A percentile compares a stretch with the other conserved stretches of the same genome.
phyloP scores from a whole-genome alignment of 257 asterid genomes.

The Hygrophila difformis region DNA sequence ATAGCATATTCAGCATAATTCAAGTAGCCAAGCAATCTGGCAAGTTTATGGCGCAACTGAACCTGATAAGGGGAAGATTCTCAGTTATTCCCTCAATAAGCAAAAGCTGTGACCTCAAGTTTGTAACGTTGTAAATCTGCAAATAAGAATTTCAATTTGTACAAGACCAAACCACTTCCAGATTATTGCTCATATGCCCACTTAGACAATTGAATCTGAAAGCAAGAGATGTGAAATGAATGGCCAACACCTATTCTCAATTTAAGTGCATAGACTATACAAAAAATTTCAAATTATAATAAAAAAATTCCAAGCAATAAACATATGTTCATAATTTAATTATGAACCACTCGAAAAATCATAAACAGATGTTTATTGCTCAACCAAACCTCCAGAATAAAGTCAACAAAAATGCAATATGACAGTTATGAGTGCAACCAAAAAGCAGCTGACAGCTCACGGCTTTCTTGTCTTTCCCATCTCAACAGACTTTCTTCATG shows the following conservation, averaged over 20 bases:
- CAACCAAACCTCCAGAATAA: background rate
- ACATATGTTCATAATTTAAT: too few species aligned
- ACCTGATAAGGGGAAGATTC: slow-evolving; percentile 38
- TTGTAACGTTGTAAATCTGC: too few species aligned
- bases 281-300: too few species aligned
- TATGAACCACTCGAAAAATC: too few species aligned
- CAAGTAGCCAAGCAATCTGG: slow-evolving; percentile 83
- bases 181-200: background rate
- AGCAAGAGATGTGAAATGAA: background rate
- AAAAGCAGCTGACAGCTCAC: background rate
- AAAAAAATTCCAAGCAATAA: too few species aligned
- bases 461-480: background rate
- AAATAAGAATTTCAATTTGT: background rate
- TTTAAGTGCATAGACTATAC: too few species aligned
- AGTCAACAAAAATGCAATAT: too few species aligned
- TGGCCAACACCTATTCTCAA: too few species aligned
- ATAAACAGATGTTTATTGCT: too few species aligned
- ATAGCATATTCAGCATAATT: slow-evolving; percentile 78
- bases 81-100: slow-evolving; percentile 1
- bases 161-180: background rate
- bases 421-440: background rate
- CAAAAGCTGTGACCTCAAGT: slow-evolving; percentile 1
- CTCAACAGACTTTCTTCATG: background rate
- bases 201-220: background rate
- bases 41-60: slow-evolving; percentile 73